Evolutionary conservation across 148 eudicot species (phyloP).

Genomic region (Silene latifolia): DNA sequence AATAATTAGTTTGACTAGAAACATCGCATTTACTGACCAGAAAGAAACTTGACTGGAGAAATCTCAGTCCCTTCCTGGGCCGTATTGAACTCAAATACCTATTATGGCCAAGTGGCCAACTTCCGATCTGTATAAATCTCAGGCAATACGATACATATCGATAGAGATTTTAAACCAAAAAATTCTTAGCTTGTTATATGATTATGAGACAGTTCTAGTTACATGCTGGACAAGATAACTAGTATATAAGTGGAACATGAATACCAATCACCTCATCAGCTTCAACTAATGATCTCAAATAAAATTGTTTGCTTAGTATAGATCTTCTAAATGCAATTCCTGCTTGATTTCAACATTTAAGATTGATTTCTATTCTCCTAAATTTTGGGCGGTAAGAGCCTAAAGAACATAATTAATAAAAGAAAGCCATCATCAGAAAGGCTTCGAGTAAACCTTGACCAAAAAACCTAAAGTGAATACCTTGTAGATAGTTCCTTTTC

Average conservation of each 20-base stretch:
- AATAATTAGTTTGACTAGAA: no score
- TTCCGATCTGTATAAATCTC: no score
- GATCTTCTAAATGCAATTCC: background rate
- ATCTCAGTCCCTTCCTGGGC: no score
- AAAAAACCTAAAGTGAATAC: constrained; percentile 30
- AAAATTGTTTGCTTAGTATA: background rate
- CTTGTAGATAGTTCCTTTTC: constrained; percentile 65
- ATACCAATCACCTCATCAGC: background rate
- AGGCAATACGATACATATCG: no score
- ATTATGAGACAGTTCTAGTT: no score
- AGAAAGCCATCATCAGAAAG: constrained; percentile 3
- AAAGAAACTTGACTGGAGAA: no score
- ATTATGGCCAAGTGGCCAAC: no score
- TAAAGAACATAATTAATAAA: background rate
- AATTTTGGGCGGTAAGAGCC: background rate
- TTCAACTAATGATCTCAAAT: no score
- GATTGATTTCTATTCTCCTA: background rate
- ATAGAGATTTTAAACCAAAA: no score
- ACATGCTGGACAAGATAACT: background rate
- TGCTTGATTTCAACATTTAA: background rate
- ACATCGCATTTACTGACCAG: no score
- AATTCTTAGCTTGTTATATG: no score
- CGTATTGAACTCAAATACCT: no score
- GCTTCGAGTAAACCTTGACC: background rate
- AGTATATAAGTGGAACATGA: background rate